A percentile compares a stretch with the other conserved stretches of the same genome.
These are phyloP conservation scores for Microcera coccophila DNA, from an alignment of 2,329 filamentous ascomycete species.

Conservation along the genomic window DNA sequence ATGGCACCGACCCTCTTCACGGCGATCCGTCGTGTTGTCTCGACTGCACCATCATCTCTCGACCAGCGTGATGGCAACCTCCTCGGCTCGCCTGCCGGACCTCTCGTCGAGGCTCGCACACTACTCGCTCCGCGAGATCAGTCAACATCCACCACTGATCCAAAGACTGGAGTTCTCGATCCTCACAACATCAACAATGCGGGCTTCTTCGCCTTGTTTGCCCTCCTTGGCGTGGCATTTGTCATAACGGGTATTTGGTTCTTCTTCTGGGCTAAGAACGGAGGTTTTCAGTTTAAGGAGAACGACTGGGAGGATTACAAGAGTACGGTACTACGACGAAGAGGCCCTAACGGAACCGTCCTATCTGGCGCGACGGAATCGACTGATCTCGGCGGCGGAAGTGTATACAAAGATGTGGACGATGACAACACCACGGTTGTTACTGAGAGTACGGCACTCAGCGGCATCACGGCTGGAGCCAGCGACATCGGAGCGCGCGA, in stretches of 20 bases:
- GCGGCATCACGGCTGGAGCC: constrained; percentile 55
- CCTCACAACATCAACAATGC: constrained; percentile 59
- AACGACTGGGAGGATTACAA: constrained; percentile 99
- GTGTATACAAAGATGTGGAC: constrained; percentile 70
- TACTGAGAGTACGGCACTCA: constrained; percentile 45
- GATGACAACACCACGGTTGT: constrained; percentile 44
- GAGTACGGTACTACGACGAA: constrained; percentile 82
- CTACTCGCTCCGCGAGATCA: constrained; percentile 39
- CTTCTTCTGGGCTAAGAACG: constrained; percentile 97
- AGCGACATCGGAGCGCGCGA: constrained; percentile 55
- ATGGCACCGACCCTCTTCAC: constrained; percentile 42
- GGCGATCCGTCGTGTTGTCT: constrained; percentile 30
- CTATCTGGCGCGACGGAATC: constrained; percentile 77
- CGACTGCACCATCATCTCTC: constrained; percentile 15
- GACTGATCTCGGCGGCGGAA: constrained; percentile 83
- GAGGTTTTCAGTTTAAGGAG: constrained; percentile 81
- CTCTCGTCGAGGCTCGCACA: constrained; percentile 39
- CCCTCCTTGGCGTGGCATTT: constrained; percentile 72
- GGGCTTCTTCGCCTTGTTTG: constrained; percentile 81
- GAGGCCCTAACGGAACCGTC: constrained; percentile 83
- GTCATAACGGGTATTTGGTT: constrained; percentile 84
- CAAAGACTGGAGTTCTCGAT: constrained; percentile 47
- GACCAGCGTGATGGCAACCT: constrained; percentile 15
- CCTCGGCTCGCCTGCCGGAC: constrained; percentile 35
- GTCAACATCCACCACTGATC: constrained; percentile 33